phyloP scores from a whole-genome alignment of 2,329 filamentous ascomycete genomes.

The Pyricularia pennisetigena region DNA sequence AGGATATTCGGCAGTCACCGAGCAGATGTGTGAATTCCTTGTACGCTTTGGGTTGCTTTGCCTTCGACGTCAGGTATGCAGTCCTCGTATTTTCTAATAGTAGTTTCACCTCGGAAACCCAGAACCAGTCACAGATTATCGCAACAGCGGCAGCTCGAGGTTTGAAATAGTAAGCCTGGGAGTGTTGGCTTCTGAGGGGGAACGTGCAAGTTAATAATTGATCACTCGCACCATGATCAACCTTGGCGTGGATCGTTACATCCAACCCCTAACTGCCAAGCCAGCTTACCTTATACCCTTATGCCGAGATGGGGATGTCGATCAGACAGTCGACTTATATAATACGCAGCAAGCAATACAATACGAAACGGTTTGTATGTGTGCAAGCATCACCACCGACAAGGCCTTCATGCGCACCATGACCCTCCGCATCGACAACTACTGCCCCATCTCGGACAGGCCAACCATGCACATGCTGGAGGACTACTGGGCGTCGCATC shows the following conservation, averaged over 20 bases:
- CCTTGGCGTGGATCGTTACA: not conserved
- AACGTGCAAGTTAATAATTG: not conserved
- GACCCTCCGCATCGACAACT: conserved; percentile 17
- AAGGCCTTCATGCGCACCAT: conserved; percentile 16
- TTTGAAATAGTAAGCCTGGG: no score
- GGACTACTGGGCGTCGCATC: conserved; percentile 14
- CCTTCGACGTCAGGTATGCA: no score
- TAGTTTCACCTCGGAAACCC: no score
- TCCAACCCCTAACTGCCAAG: not conserved
- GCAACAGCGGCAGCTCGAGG: no score
- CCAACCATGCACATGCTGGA: conserved; percentile 10
- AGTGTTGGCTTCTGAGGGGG: not conserved
- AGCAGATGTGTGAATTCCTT: no score
- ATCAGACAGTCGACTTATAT: not conserved
- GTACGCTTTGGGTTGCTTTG: no score
- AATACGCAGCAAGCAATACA: not conserved
- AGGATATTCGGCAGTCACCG: no score
- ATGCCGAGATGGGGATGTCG: not conserved
- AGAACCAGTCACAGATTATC: no score
- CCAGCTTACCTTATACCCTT: not conserved
- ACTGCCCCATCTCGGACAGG: conserved; percentile 11
- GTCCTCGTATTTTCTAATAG: no score
- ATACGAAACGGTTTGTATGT: not conserved
- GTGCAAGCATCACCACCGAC: conserved; percentile 9
- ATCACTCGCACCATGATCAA: not conserved